phyloP scores from a whole-genome alignment of 805 yeast species.

The Saturnispora besseyi region DNA sequence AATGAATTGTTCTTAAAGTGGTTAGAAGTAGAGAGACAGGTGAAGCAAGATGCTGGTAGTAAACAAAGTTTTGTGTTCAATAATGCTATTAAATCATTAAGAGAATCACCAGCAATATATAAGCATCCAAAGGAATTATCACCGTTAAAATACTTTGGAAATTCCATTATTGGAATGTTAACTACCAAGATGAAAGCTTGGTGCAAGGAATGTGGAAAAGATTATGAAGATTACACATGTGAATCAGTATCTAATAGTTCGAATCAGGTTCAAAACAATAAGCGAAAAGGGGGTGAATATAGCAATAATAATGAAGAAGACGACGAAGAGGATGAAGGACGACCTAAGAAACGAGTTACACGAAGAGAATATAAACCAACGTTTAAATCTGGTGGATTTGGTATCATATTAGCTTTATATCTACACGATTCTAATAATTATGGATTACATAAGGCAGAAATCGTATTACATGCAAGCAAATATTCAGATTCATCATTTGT shows the following conservation, averaged over 20 bases:
- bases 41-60: constrained; percentile 3
- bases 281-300: neutral
- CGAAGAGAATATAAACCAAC: constrained; percentile 39
- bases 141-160: constrained; percentile 63
- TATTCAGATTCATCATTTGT: constrained; percentile 52
- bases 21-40: constrained; percentile 44
- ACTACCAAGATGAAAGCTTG: constrained; percentile 38
- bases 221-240: neutral
- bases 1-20: constrained; percentile 46
- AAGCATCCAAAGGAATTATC: constrained; percentile 49
- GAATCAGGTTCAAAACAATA: neutral
- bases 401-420: constrained; percentile 55
- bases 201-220: constrained; percentile 46
- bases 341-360: neutral
- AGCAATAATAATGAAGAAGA: constrained; percentile 1
- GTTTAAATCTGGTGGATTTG: constrained; percentile 77
- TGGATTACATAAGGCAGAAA: constrained; percentile 60
- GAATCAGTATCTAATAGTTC: neutral
- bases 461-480: constrained; percentile 43
- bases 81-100: constrained; percentile 47
- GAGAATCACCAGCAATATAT: constrained; percentile 36
- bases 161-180: constrained; percentile 48
- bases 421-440: constrained; percentile 36
- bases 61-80: constrained; percentile 29
- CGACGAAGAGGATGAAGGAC: neutral